Percentiles rank a stretch among this genome's conserved stretches.
Evolutionary conservation across 139 green algal species (phyloP).

Genomic region (Parachlorella kessleri): DNA sequence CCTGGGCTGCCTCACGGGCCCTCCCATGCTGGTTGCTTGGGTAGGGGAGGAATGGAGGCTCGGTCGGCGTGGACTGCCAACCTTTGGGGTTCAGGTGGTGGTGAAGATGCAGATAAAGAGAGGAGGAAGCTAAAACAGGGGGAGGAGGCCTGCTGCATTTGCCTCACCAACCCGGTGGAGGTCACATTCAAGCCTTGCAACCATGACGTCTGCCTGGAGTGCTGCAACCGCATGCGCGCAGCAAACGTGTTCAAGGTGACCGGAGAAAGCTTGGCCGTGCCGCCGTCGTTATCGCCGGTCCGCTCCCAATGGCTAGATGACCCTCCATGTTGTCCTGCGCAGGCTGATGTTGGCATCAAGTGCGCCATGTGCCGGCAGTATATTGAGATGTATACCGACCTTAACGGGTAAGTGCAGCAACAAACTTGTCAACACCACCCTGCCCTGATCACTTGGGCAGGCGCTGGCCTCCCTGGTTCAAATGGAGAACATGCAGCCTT

Average conservation of each 20-base stretch:
- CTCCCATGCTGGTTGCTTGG: too few species aligned
- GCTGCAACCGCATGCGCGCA: constrained; percentile 10
- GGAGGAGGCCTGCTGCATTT: constrained; percentile 15
- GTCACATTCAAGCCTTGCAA: constrained; percentile 21
- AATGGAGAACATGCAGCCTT: too few species aligned
- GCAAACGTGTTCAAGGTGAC: constrained; percentile 36
- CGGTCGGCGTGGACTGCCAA: background rate
- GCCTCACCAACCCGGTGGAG: background rate
- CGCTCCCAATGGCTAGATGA: background rate
- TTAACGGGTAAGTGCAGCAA: constrained; percentile 17
- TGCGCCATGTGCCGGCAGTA: constrained; percentile 39
- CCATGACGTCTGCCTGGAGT: constrained; percentile 20
- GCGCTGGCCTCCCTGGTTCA: too few species aligned
- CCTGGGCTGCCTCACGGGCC: too few species aligned
- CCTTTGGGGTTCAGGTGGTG: background rate
- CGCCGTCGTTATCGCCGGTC: too few species aligned
- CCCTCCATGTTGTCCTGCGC: background rate
- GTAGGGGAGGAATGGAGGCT: background rate
- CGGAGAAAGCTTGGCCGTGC: too few species aligned
- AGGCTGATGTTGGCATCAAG: constrained; percentile 40
- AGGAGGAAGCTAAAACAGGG: constrained; percentile 8
- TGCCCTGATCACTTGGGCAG: too few species aligned
- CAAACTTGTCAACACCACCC: too few species aligned
- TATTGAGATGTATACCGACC: constrained; percentile 29
- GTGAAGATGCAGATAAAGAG: background rate